These are phyloP conservation scores for Xylariales sp. DNA, from an alignment of 2,329 filamentous ascomycete species.

Conservation along the genomic window DNA sequence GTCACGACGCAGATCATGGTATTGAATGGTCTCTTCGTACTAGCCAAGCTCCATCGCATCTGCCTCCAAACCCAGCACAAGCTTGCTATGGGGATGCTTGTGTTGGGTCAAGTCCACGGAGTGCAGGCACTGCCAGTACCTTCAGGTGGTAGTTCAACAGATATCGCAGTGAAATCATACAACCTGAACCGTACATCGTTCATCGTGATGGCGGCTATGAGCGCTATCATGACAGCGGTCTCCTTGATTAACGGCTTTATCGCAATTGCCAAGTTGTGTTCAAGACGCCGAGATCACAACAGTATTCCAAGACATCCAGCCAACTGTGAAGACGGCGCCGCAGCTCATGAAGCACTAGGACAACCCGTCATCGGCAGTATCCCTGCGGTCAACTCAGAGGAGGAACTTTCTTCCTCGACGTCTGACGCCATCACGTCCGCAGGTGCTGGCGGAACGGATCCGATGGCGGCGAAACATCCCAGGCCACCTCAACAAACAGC, in stretches of 20 bases:
- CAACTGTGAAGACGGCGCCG: not conserved
- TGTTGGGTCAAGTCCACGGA: not conserved
- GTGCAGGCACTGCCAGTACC: not conserved
- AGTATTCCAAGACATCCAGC: not conserved
- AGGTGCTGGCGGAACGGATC: no score
- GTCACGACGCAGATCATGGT: no score
- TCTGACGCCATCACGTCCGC: no score
- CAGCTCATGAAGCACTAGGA: conserved; percentile 2
- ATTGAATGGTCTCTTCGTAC: no score
- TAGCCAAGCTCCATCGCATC: no score
- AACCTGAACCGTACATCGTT: conserved; percentile 2
- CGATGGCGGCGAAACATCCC: no score
- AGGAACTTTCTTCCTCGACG: no score
- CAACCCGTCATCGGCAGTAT: not conserved
- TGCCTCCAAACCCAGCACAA: no score
- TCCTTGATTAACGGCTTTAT: not conserved
- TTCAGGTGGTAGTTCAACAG: not conserved
- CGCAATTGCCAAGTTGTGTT: not conserved
- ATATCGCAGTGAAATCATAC: conserved; percentile 9
- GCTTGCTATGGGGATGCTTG: no score
- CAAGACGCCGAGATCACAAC: not conserved
- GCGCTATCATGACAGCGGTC: not conserved
- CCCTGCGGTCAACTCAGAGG: no score
- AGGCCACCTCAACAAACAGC: no score
- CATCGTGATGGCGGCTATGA: not conserved